Percentiles rank a stretch among this genome's conserved stretches.
These are phyloP conservation scores for Nitzschia inconspicua DNA, from an alignment of 108 stramenopile species.

Conservation along the genomic window DNA sequence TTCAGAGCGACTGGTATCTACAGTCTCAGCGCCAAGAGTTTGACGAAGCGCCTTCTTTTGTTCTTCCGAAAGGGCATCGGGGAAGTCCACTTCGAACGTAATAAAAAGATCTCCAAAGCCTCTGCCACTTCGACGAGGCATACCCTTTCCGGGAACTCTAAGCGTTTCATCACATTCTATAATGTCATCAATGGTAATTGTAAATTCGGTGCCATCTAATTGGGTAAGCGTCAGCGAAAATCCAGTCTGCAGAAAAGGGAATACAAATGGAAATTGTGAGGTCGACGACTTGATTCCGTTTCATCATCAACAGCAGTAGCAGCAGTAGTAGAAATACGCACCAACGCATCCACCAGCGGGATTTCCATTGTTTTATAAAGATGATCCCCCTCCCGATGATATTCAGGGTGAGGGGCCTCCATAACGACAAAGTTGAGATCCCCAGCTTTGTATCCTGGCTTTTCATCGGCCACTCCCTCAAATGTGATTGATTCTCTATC, in stretches of 20 bases:
- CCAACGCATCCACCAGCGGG: slow-evolving; percentile 88
- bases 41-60: slow-evolving; percentile 75
- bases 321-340: slow-evolving; percentile 27
- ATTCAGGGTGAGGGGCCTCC: slow-evolving; percentile 47
- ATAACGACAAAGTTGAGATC: slow-evolving; percentile 75
- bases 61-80: slow-evolving; percentile 53
- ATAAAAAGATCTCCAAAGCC: slow-evolving; percentile 84
- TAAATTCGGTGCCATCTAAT: slow-evolving; percentile 75
- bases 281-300: no score
- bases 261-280: slow-evolving; percentile 1
- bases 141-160: slow-evolving; percentile 85
- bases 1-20: background rate
- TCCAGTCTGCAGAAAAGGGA: slow-evolving; percentile 54
- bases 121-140: slow-evolving; percentile 83
- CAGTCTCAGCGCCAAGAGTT: slow-evolving; percentile 43
- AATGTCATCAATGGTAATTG: slow-evolving; percentile 60
- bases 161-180: slow-evolving; percentile 84
- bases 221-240: slow-evolving; percentile 73
- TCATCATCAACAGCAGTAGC: background rate
- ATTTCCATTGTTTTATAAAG: slow-evolving; percentile 84
- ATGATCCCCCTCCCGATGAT: slow-evolving; percentile 82
- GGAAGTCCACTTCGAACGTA: slow-evolving; percentile 92
- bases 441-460: slow-evolving; percentile 81
- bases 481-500: slow-evolving; percentile 83
- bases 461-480: slow-evolving; percentile 88